These are phyloP conservation scores for Podaxis pistillaris DNA, from an alignment of 768 basidiomycete species.

Conservation along the genomic window DNA sequence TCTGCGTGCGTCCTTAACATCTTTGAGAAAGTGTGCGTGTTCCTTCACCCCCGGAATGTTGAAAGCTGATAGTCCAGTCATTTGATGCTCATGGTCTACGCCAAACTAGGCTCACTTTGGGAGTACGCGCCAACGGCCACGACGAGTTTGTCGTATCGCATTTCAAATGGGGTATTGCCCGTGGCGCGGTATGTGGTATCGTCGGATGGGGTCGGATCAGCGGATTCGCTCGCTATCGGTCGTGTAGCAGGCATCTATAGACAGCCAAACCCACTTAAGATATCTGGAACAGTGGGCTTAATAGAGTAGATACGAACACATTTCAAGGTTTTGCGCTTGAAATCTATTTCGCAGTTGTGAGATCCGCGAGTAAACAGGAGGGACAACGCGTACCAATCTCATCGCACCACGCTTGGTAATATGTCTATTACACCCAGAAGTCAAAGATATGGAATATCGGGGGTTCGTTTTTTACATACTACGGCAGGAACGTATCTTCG, in stretches of 20 bases:
- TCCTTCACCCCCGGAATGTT: slow-evolving; percentile 76
- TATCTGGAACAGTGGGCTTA: neutral
- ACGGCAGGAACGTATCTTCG: slow-evolving; percentile 55
- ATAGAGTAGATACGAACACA: slow-evolving; percentile 43
- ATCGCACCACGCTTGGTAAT: slow-evolving; percentile 79
- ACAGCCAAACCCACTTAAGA: neutral
- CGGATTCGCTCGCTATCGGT: slow-evolving; percentile 27
- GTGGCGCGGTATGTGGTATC: slow-evolving; percentile 12
- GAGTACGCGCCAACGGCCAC: slow-evolving; percentile 85
- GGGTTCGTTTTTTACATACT: slow-evolving; percentile 32
- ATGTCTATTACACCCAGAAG: slow-evolving; percentile 36
- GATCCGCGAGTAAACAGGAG: neutral
- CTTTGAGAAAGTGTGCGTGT: slow-evolving; percentile 79
- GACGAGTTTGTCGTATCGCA: slow-evolving; percentile 79
- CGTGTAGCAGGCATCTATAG: slow-evolving; percentile 63
- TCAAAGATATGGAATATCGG: neutral
- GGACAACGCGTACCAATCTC: slow-evolving; percentile 47
- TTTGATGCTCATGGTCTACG: neutral
- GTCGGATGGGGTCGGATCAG: slow-evolving; percentile 25
- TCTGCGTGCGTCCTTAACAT: slow-evolving; percentile 69
- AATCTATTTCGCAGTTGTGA: slow-evolving; percentile 39
- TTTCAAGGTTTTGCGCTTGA: slow-evolving; percentile 53
- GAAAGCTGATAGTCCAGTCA: slow-evolving; percentile 41
- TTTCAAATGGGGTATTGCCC: slow-evolving; percentile 41
- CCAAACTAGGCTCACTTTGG: slow-evolving; percentile 53